These are phyloP conservation scores for Stropharia rugosoannulata DNA, from an alignment of 768 basidiomycete genomes.

Conservation along the genomic window DNA sequence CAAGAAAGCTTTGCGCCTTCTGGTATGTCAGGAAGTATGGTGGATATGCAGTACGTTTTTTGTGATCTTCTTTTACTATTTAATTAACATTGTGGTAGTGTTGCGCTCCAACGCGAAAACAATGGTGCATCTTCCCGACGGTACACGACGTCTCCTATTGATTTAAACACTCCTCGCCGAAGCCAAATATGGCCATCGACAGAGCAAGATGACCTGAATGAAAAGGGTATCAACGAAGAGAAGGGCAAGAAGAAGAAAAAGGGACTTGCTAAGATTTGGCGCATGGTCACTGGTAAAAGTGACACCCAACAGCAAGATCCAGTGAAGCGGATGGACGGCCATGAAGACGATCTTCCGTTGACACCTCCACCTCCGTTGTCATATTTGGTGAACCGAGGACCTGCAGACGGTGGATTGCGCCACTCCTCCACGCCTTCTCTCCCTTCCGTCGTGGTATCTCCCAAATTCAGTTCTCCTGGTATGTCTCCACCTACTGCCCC, in stretches of 20 bases:
- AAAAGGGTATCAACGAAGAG: constrained; percentile 28
- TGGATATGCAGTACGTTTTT: constrained; percentile 84
- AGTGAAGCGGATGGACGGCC: constrained; percentile 39
- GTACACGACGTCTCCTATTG: constrained; percentile 28
- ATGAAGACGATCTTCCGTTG: constrained; percentile 73
- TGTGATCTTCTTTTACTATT: constrained; percentile 1
- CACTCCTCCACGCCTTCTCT: constrained; percentile 73
- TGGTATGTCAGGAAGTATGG: constrained; percentile 83
- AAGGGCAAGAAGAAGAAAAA: constrained; percentile 78
- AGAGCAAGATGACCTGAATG: constrained; percentile 28
- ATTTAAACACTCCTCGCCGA: constrained; percentile 40
- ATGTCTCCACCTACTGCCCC: constrained; percentile 76
- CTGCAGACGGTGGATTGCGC: constrained; percentile 44
- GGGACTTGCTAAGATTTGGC: constrained; percentile 81
- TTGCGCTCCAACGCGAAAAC: constrained; percentile 73
- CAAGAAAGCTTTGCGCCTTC: constrained; percentile 83
- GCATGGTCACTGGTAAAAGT: constrained; percentile 63
- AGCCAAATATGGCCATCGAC: constrained; percentile 54
- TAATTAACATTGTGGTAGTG: constrained; percentile 39
- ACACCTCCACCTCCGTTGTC: constrained; percentile 91
- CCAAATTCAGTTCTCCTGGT: constrained; percentile 56
- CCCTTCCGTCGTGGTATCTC: constrained; percentile 50
- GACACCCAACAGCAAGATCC: constrained; percentile 30
- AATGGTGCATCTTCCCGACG: constrained; percentile 27
- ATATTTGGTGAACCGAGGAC: constrained; percentile 74